Base-by-base conservation (phyloP, 768 basidiomycete genomes). In the Agrocybe pediades region DNA sequence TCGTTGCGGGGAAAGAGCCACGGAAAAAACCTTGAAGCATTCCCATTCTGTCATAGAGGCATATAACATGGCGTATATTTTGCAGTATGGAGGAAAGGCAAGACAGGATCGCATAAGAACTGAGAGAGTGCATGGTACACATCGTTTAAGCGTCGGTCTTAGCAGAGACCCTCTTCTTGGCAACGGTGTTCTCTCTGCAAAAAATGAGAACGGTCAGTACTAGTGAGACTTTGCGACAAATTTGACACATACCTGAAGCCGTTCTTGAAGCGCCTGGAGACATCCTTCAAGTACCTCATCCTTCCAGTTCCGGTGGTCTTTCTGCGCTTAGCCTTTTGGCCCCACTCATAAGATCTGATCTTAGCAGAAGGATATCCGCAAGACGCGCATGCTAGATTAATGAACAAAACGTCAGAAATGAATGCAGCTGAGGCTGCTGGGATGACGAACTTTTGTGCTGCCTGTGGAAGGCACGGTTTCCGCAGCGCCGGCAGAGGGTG, bases 271-370 rank as follows among this genome's bases (percentile, higher is more conserved):
- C 93, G 84, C 71, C 95, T 85, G 65, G 89, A 87, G 40, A 98
- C 96, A 49, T 81, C 73, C 82, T 95, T 97, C 74, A 98, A 82
- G 83, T 94, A 86, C 56, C 80, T 78, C 95, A 97, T 97, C 68
- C 95, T 83, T 61, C 96, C 96, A 61, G 96, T 95, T 55, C 97
- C 97, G 55, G 97, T 98, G 44, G 96, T 98, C 88, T 96, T 97
- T 86, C 96, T 89, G 76, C 97, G 89, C 87, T 98, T 98, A 50
- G 97, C 97, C 85, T 99, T 99, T 71, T 87, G 83, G 62, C 95
- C 94, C 97, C 97, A 98, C 77, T 98, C 90, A 75, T 86, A 98
- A 66, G 92, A 95, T 68, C 96, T 87, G 65, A 96, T 76, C 78
- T 92, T 98, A 51, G 97, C 95, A 51, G 93, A 77, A 41, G 97